A percentile compares a stretch with the other conserved stretches of the same genome.
Conservation (phyloP, 441 rosid genomes). For the Hura crepitans region DNA sequence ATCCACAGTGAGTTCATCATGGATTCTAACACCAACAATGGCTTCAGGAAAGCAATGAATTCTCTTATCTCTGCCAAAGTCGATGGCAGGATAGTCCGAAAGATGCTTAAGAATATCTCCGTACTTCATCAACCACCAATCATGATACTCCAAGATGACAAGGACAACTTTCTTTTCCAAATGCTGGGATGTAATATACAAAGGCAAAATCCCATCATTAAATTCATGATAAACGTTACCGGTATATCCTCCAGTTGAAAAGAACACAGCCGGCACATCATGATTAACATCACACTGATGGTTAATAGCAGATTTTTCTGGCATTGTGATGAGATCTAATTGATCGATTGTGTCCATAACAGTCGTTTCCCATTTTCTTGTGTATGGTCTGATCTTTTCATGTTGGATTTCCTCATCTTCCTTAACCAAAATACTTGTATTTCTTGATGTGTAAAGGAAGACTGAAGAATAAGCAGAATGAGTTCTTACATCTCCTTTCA, state of each 20-base stretch:
- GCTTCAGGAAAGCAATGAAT: conserved; percentile 86
- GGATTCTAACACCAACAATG: conserved; percentile 70
- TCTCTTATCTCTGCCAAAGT: conserved; percentile 60
- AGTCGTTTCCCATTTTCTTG: conserved; percentile 84
- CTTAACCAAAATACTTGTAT: conserved; percentile 21
- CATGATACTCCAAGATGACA: conserved; percentile 80
- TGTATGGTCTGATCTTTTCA: conserved; percentile 80
- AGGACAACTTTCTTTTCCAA: conserved; percentile 70
- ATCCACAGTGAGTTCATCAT: conserved; percentile 68
- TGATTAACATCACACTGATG: conserved; percentile 61
- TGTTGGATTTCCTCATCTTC: conserved; percentile 28
- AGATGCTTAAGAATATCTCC: conserved; percentile 58
- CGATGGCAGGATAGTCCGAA: conserved; percentile 57
- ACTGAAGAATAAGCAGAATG: conserved; percentile 60
- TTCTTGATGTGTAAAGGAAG: conserved; percentile 45
- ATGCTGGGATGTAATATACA: conserved; percentile 77
- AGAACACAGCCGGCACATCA: conserved; percentile 72
- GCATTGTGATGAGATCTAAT: conserved; percentile 47
- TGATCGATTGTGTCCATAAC: conserved; percentile 79
- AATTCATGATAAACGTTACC: conserved; percentile 93
- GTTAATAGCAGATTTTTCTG: conserved; percentile 20
- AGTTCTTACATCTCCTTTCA: conserved; percentile 86
- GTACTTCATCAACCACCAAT: conserved; percentile 87
- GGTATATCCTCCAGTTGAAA: conserved; percentile 88
- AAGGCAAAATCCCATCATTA: conserved; percentile 82